Evolutionary conservation across 441 rosid genomes (phyloP).

Genomic region (Populus hybrid): DNA sequence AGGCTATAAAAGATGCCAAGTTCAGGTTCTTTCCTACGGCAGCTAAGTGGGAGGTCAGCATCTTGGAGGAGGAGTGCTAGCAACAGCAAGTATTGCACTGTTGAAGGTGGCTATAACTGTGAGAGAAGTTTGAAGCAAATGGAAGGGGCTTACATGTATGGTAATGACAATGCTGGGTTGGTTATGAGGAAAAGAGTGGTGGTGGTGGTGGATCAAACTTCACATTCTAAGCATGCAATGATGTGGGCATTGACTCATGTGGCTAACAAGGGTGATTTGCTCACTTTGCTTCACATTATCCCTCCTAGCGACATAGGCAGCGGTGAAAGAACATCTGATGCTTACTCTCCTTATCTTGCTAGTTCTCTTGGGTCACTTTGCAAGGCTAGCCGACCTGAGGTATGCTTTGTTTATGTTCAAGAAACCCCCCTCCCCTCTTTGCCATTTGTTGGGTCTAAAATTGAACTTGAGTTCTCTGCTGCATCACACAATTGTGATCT

Average conservation of each 20-base stretch:
- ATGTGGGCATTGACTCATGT: conserved; percentile 94
- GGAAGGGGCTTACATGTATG: conserved; percentile 52
- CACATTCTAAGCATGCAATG: conserved; percentile 85
- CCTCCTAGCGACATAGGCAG: conserved; percentile 28
- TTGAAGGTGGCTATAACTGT: conserved; percentile 14
- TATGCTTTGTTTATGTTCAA: conserved; percentile 11
- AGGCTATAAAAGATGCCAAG: conserved; percentile 37
- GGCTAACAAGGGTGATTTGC: conserved; percentile 69
- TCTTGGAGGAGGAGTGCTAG: conserved; percentile 49
- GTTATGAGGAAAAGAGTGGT: conserved; percentile 69
- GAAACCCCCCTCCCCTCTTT: neutral
- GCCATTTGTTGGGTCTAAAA: neutral
- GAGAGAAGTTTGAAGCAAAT: conserved; percentile 44
- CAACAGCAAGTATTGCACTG: conserved; percentile 16
- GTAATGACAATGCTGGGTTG: conserved; percentile 18
- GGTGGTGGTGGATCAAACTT: conserved; percentile 78
- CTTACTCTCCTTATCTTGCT: conserved; percentile 45
- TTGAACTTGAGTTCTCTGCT: neutral
- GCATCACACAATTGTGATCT: neutral
- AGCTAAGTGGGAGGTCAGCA: conserved; percentile 52
- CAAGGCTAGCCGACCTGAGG: conserved; percentile 92
- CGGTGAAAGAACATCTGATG: conserved; percentile 19
- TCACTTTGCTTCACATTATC: conserved; percentile 71
- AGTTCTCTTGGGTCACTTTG: conserved; percentile 82
- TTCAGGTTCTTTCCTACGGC: conserved; percentile 51